Percentiles rank a stretch among this genome's conserved stretches.
Conservation (phyloP, 2,329 filamentous ascomycete species). For the Phialophora verrucosa region DNA sequence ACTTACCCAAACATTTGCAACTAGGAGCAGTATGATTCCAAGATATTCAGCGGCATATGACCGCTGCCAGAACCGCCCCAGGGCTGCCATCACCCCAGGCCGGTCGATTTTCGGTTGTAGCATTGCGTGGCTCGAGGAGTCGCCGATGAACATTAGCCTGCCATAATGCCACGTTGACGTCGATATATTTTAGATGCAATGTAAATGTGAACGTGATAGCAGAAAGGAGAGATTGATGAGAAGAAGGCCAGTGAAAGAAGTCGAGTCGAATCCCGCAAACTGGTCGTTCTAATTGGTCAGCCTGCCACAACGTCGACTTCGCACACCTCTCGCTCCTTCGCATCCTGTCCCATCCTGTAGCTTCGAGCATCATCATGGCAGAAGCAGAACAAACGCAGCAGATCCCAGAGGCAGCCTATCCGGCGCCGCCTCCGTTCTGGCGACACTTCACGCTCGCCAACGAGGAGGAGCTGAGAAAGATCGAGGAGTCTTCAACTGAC, state of each 20-base stretch:
- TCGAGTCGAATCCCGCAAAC: slow-evolving; percentile 35
- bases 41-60: slow-evolving; percentile 90
- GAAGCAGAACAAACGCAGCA: slow-evolving; percentile 48
- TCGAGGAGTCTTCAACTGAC: slow-evolving; percentile 48
- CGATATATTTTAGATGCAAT: not conserved
- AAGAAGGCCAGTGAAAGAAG: too few species aligned
- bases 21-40: slow-evolving; percentile 73
- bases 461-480: slow-evolving; percentile 62
- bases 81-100: slow-evolving; percentile 52
- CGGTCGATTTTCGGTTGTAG: slow-evolving; percentile 19
- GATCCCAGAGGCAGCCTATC: slow-evolving; percentile 69
- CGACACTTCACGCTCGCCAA: slow-evolving; percentile 82
- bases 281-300: slow-evolving; percentile 31
- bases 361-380: slow-evolving; percentile 43
- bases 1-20: slow-evolving; percentile 61
- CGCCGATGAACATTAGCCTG: not conserved
- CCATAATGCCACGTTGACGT: not conserved
- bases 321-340: not conserved
- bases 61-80: slow-evolving; percentile 64
- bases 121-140: slow-evolving; percentile 8
- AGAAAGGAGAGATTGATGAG: not conserved
- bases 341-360: not conserved
- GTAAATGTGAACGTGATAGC: not conserved
- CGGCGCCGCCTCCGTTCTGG: slow-evolving; percentile 88
- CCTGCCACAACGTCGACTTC: not conserved